Evolutionary conservation across 106 monocot species (phyloP), one percentile per base, ranked within the genome.

Genomic region (Xerophyta viscosa): DNA sequence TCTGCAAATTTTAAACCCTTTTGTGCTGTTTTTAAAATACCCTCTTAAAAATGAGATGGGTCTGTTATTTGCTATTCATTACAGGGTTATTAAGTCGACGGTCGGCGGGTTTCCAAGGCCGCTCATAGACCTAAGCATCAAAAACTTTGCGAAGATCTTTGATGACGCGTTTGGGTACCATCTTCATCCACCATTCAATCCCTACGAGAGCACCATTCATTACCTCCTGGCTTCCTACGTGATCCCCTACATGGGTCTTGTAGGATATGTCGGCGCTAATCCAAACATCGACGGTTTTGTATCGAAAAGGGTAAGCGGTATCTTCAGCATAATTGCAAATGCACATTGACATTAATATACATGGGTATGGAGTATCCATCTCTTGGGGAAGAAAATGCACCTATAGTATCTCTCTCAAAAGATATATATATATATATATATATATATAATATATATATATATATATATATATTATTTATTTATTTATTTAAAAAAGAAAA

Each of bases 171-270:
- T 80, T 9, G 80, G 69, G 23, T 66, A 54, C 18, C 27, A 52
- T 52, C 58, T 80, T 17, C 25, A 75, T n/a, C 80, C 80, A 25
- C 80, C 80, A 8, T 80, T 80, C 24, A 64, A 80, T 43, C 80
- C 80, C n/a, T 75, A 75, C 56, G 0, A 2, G 27, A 55, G 63
- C 71, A 75, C 48, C 41, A 29, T 75, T 42, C 69, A 75, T 54
- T 81, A 71, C 54, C 52, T 81, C 29, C n/a, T 81, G 1, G 80
- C 71, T 2, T 66, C 66, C 20, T 81, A 81, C 29, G 25, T 71
- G 14, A 54, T 81, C 10, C 80, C 80, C 1, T 81, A 81, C 54
- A 14, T 75, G 50, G 80, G 80, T 49, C 24, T 81, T 10, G 71
- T 67, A 1, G 75, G 66, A n/a, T 81, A 81, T 52, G 58, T 60